Base-by-base conservation (phyloP, 441 rosid genomes). In the Metrosideros polymorpha region DNA sequence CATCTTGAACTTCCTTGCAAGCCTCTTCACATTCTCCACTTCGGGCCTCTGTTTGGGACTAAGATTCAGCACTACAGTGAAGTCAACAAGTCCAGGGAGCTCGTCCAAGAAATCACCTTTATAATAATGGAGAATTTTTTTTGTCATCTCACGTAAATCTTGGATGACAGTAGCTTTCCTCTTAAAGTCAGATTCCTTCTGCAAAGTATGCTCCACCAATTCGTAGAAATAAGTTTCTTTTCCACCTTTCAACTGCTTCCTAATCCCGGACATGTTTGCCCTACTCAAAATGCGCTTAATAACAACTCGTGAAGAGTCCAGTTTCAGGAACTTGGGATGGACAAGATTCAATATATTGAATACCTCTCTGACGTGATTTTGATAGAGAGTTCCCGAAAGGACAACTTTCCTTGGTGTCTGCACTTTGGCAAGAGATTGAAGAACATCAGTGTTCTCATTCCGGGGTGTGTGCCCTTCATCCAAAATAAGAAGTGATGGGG, bases 401-500 rank as follows among this genome's bases (percentile, higher is more conserved):
- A 96, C 99, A 30, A 97, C 98, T 90, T 97, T 97, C 32, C 97
- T 90, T 76, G 95, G 93, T 1, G 98, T 97, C 91, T 89, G 94
- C 51, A 97, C 95, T 77, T 93, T 93, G 27, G 95, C 98, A 24
- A 97, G 95, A 8, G 99, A 93, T 53, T 91, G 95, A 19, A 96
- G 77, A 77, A 91, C 91, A 89, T 97, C 93, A 0, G 95, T 97
- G 50, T 95, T 90, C 56, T 95, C 96, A 7, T 94, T 97, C 91
- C 99, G 95, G 12, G 98, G 97, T 9, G 98, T 93, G 89, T 95
- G 99, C 59, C 98, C 99, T 85, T 97, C 99, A 83, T 97, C 99
- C 87, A 97, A 90, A 83, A 97, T 95, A n/a, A 97, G 91, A 91
- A 97, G 89, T 7, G 96, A 88, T 17, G 99, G 99, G 83, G 83